These are phyloP conservation scores for Aciculosporium take DNA, from an alignment of 2,329 filamentous ascomycete genomes.

Conservation along the genomic window DNA sequence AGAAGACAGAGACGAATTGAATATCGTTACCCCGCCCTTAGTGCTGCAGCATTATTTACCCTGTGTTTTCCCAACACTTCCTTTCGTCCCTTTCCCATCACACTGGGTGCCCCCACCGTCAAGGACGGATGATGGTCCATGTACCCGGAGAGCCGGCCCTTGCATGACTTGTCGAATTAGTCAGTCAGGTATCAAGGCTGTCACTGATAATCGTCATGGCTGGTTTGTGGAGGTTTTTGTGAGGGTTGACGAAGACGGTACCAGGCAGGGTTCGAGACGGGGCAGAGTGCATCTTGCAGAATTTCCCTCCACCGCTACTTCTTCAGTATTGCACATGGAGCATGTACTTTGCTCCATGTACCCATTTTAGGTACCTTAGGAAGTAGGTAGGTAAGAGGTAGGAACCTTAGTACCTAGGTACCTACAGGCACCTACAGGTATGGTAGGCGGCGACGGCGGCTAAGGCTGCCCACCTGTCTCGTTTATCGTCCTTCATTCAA, in stretches of 20 bases:
- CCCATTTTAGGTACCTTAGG: neutral
- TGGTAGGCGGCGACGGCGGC: too few species aligned
- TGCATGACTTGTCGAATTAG: neutral
- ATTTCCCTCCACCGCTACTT: neutral
- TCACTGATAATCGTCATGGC: neutral
- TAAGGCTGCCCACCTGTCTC: too few species aligned
- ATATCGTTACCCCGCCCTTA: too few species aligned
- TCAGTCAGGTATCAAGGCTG: neutral
- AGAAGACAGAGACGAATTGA: too few species aligned
- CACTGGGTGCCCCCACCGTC: too few species aligned
- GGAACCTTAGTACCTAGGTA: too few species aligned
- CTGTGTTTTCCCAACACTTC: too few species aligned
- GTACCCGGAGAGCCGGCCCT: neutral
- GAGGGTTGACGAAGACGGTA: neutral
- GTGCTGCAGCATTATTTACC: too few species aligned
- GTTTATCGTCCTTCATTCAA: too few species aligned
- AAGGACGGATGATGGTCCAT: neutral
- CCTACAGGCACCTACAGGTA: too few species aligned
- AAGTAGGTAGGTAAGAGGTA: neutral
- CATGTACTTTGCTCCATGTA: too few species aligned
- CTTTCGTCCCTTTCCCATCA: neutral
- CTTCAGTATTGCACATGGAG: too few species aligned
- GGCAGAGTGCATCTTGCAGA: neutral
- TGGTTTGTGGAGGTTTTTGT: neutral
- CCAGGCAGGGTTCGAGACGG: neutral